Evolutionary conservation across 176 grass and related monocot species (phyloP).

Genomic region (Rhynchospora pubera): DNA sequence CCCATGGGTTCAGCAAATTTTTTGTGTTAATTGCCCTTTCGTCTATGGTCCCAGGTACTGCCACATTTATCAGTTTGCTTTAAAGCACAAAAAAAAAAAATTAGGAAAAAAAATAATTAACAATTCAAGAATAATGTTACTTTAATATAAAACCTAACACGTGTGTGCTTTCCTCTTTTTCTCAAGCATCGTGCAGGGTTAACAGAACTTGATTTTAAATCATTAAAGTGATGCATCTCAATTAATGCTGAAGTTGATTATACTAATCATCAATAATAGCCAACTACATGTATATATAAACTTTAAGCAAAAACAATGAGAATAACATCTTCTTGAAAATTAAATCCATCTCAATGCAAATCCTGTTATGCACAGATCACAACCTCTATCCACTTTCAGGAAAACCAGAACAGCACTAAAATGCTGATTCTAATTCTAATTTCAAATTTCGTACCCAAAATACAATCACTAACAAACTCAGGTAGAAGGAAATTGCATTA

Average conservation of each 20-base stretch:
- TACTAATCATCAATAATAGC: slow-evolving; percentile 7
- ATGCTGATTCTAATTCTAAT: not conserved
- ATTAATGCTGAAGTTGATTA: not conserved
- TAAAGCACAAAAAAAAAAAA: not conserved
- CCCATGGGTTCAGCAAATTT: slow-evolving; percentile 79
- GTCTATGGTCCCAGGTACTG: slow-evolving; percentile 81
- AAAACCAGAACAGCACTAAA: not conserved
- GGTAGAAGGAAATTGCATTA: slow-evolving; percentile 13
- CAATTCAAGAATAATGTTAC: not conserved
- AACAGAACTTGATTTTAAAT: slow-evolving; percentile 2
- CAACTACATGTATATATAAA: not conserved
- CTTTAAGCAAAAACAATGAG: not conserved
- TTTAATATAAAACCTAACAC: not conserved
- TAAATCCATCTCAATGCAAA: not conserved
- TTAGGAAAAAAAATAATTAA: not conserved
- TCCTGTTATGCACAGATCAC: not conserved
- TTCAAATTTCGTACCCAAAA: not conserved
- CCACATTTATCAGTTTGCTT: slow-evolving; percentile 95
- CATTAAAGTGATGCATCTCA: not conserved
- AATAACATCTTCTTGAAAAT: not conserved
- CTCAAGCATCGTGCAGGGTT: too few relatives aligned
- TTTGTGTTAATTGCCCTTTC: slow-evolving; percentile 93
- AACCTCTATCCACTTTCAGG: not conserved
- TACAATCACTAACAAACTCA: not conserved
- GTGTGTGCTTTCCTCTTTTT: not conserved